Evolutionary conservation across 2,329 filamentous ascomycete species (phyloP).

Genomic region (Penicillium sp.): DNA sequence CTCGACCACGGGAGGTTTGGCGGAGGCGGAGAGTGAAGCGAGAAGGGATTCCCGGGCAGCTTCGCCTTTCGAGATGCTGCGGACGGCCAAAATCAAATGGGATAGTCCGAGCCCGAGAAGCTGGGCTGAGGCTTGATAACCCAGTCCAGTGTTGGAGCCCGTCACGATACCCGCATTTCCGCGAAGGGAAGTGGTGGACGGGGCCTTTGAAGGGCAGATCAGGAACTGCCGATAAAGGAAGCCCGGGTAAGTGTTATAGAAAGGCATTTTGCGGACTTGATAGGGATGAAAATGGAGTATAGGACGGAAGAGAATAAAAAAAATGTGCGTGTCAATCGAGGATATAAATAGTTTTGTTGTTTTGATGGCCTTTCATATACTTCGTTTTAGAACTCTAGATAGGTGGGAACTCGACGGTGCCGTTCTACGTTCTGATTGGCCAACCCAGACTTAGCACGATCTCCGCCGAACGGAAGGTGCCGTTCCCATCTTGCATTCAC

Average conservation of each 20-base stretch:
- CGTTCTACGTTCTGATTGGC: too few relatives aligned
- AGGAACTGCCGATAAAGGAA: conserved; percentile 35
- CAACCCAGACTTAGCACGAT: too few relatives aligned
- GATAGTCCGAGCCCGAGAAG: conserved; percentile 34
- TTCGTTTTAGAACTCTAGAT: too few relatives aligned
- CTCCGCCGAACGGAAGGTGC: too few relatives aligned
- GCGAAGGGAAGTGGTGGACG: conserved; percentile 26
- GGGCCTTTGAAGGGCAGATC: conserved; percentile 26
- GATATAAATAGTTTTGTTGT: too few relatives aligned
- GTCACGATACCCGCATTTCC: conserved; percentile 42
- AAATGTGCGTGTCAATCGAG: too few relatives aligned
- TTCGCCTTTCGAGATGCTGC: conserved; percentile 39
- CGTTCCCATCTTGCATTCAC: too few relatives aligned
- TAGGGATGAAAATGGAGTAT: neutral
- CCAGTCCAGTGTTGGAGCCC: conserved; percentile 42
- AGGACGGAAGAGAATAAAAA: too few relatives aligned
- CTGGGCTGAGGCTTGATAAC: conserved; percentile 40
- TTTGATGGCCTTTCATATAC: too few relatives aligned
- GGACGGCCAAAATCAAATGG: conserved; percentile 41
- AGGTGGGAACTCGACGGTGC: too few relatives aligned
- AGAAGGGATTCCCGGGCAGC: conserved; percentile 35
- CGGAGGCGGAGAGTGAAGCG: conserved; percentile 23
- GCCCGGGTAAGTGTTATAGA: conserved; percentile 3
- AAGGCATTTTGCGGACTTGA: neutral
- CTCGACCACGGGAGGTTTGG: conserved; percentile 29